These are phyloP conservation scores for Grigorovia jiainica DNA, from an alignment of 805 yeast species.

Conservation along the genomic window DNA sequence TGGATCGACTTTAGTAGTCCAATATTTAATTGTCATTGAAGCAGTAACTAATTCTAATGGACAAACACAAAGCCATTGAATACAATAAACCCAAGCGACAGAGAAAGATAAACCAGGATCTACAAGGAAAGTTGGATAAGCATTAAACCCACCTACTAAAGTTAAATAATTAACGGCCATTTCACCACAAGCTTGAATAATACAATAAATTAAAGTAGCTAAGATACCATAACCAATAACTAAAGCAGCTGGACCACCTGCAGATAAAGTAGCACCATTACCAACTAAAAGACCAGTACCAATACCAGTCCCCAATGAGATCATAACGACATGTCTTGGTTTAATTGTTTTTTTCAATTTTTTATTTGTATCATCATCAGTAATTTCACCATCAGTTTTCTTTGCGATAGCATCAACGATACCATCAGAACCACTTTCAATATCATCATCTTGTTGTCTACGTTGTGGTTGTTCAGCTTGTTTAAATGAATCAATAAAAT, in stretches of 20 bases:
- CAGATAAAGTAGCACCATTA: constrained; percentile 38
- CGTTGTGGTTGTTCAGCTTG: constrained; percentile 9
- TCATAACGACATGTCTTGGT: constrained; percentile 53
- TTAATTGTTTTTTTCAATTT: constrained; percentile 29
- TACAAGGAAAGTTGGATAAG: constrained; percentile 44
- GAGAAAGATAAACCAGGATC: constrained; percentile 54
- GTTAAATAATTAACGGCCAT: constrained; percentile 51
- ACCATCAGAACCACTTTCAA: constrained; percentile 1
- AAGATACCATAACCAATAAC: constrained; percentile 49
- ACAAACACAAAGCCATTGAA: constrained; percentile 54
- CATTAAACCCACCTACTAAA: constrained; percentile 55
- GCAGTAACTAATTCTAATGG: constrained; percentile 61
- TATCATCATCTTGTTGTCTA: neutral
- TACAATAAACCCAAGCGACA: constrained; percentile 51
- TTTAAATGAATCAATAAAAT: constrained; percentile 5
- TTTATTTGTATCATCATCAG: constrained; percentile 11
- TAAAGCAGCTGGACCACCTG: constrained; percentile 40
- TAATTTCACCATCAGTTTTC: constrained; percentile 1
- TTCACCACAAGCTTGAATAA: constrained; percentile 59
- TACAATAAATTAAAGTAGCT: constrained; percentile 48
- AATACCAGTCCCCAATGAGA: constrained; percentile 77
- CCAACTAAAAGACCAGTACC: constrained; percentile 68
- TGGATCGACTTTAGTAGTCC: constrained; percentile 46
- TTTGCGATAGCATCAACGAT: constrained; percentile 1
- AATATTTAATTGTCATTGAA: constrained; percentile 48